These are phyloP conservation scores for Suhomyces bokatorum DNA, from an alignment of 1,139 yeast genomes.

Conservation along the genomic window DNA sequence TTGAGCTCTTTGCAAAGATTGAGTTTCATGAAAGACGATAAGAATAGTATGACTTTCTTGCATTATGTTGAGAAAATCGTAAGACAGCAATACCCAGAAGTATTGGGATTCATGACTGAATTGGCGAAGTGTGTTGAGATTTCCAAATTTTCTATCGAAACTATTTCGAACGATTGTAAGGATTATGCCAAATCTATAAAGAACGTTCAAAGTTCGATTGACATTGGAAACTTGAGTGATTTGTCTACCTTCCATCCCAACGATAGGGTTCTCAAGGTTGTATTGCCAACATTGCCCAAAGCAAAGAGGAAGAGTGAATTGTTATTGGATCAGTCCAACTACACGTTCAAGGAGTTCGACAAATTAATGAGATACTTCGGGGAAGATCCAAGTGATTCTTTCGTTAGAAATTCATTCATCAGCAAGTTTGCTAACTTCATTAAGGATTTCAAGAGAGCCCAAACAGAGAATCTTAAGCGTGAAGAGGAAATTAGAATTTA, in stretches of 20 bases:
- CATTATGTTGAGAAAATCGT: conserved; percentile 78
- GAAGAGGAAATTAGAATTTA: conserved; percentile 81
- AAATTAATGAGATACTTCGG: conserved; percentile 73
- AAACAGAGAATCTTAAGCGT: conserved; percentile 68
- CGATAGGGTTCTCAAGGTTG: conserved; percentile 63
- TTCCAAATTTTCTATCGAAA: conserved; percentile 67
- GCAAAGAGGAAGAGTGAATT: conserved; percentile 69
- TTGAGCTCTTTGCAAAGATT: conserved; percentile 72
- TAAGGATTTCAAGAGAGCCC: conserved; percentile 72
- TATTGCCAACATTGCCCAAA: conserved; percentile 63
- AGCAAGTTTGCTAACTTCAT: conserved; percentile 72
- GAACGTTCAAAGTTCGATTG: conserved; percentile 72
- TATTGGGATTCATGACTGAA: conserved; percentile 59
- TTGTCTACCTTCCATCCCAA: conserved; percentile 72
- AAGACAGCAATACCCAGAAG: conserved; percentile 66
- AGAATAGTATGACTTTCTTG: conserved; percentile 74
- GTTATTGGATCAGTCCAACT: conserved; percentile 59
- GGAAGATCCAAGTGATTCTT: conserved; percentile 69
- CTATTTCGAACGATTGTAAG: conserved; percentile 60
- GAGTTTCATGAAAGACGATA: conserved; percentile 75
- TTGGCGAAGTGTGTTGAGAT: conserved; percentile 58
- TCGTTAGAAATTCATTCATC: conserved; percentile 69
- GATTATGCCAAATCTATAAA: conserved; percentile 57
- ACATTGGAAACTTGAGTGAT: conserved; percentile 75
- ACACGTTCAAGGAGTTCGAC: conserved; percentile 68